These are phyloP conservation scores for Climacium dendroides DNA, from an alignment of 225 moss, liverwort and hornwort genomes.

Conservation along the genomic window DNA sequence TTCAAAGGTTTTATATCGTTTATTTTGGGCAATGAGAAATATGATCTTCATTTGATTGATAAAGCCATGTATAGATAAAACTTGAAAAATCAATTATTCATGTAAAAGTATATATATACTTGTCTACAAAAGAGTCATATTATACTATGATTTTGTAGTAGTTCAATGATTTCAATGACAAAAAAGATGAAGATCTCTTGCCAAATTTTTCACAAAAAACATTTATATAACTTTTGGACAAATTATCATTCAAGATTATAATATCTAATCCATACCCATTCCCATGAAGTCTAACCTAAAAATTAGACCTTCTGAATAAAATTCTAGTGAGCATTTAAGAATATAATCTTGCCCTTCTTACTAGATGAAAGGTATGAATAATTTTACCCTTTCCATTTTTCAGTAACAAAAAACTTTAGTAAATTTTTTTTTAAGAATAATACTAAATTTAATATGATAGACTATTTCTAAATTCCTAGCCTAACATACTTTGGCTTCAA, in stretches of 20 bases:
- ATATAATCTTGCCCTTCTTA: background rate
- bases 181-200: fast-evolving
- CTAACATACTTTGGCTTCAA: too few species aligned
- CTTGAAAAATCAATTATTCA: background rate
- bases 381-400: background rate
- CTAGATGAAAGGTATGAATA: background rate
- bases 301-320: too few species aligned
- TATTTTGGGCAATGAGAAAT: background rate
- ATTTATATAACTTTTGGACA: background rate
- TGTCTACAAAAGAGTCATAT: background rate
- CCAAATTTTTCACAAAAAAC: background rate
- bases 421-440: too few species aligned
- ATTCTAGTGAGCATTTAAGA: background rate
- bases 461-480: background rate
- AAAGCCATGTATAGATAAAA: background rate
- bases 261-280: background rate
- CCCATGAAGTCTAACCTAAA: background rate
- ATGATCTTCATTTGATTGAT: background rate
- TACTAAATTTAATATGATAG: too few species aligned
- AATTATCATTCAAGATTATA: background rate
- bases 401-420: too few species aligned
- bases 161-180: background rate
- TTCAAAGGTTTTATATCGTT: too few species aligned
- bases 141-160: background rate
- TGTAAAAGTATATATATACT: background rate